Conservation (phyloP, 2,329 filamentous ascomycete species). For the Calycina herbarum region DNA sequence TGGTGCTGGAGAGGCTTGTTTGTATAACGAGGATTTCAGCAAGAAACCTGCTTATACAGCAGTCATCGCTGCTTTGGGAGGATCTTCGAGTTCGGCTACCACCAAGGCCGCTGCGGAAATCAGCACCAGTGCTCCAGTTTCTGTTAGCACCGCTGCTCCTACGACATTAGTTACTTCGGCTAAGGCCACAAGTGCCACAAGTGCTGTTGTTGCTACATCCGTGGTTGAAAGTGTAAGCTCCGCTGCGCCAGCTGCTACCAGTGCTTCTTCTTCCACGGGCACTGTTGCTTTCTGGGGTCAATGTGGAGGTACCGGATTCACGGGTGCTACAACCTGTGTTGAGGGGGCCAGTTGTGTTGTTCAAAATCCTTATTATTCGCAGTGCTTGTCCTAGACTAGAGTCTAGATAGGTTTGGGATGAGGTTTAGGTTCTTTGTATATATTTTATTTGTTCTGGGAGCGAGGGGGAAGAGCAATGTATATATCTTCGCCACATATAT, state of each 20-base stretch:
- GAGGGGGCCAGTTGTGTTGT: constrained; percentile 26
- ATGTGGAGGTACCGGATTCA: constrained; percentile 28
- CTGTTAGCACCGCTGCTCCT: constrained; percentile 4
- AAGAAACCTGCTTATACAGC: constrained; percentile 47
- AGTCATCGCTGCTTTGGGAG: constrained; percentile 38
- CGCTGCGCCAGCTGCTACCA: constrained; percentile 14
- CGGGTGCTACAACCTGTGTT: constrained; percentile 24
- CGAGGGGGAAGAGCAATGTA: no score
- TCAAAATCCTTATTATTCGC: constrained; percentile 25
- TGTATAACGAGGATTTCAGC: constrained; percentile 45
- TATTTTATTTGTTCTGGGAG: no score
- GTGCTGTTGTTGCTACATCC: background rate
- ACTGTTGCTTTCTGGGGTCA: constrained; percentile 27
- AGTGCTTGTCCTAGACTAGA: constrained; percentile 11
- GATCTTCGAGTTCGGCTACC: constrained; percentile 3
- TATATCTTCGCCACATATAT: no score
- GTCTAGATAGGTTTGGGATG: background rate
- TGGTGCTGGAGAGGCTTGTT: constrained; percentile 44
- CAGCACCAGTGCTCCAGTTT: background rate
- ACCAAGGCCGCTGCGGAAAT: background rate
- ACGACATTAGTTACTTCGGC: background rate
- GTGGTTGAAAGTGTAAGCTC: constrained; percentile 2
- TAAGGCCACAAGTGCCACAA: background rate
- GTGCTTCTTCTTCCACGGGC: constrained; percentile 9
- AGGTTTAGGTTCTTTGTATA: no score